Percentiles rank a stretch among this genome's conserved stretches.
These are phyloP conservation scores for Solanum arcanum DNA, from an alignment of 257 asterid species.

Conservation along the genomic window DNA sequence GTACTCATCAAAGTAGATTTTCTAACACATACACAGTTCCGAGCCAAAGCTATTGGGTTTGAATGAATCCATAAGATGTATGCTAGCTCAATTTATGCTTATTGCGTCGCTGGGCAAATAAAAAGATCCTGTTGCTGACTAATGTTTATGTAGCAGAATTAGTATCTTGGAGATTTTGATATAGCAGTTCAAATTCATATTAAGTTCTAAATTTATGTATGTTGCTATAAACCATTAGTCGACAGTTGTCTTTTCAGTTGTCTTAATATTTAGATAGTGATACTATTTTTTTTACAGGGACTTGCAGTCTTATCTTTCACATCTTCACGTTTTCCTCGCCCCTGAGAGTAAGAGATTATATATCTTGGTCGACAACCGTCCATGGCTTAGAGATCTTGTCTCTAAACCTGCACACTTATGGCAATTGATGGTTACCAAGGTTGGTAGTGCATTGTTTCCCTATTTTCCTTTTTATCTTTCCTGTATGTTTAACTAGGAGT, in stretches of 20 bases:
- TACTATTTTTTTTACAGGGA: conserved; percentile 40
- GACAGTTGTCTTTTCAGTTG: background rate
- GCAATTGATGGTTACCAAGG: conserved; percentile 99
- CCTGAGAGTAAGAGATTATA: conserved; percentile 66
- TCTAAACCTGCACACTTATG: conserved; percentile 79
- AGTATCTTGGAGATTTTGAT: background rate
- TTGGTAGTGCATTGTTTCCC: conserved; percentile 13
- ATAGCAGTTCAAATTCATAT: background rate
- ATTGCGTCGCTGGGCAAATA: background rate
- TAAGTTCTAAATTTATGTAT: background rate
- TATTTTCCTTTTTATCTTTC: background rate
- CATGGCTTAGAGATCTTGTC: conserved; percentile 80
- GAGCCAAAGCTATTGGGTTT: background rate
- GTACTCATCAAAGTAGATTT: background rate
- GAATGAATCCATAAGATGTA: background rate
- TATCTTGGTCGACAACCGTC: conserved; percentile 86
- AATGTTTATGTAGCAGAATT: background rate
- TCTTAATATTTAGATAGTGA: background rate
- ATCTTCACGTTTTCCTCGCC: conserved; percentile 70
- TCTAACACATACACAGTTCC: background rate
- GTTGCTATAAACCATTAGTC: background rate
- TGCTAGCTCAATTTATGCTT: background rate
- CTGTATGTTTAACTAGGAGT: background rate
- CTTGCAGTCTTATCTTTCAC: conserved; percentile 91
- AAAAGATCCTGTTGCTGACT: background rate